phyloP scores from a whole-genome alignment of 169 alveolate species.

The Sarcocystis neurona region DNA sequence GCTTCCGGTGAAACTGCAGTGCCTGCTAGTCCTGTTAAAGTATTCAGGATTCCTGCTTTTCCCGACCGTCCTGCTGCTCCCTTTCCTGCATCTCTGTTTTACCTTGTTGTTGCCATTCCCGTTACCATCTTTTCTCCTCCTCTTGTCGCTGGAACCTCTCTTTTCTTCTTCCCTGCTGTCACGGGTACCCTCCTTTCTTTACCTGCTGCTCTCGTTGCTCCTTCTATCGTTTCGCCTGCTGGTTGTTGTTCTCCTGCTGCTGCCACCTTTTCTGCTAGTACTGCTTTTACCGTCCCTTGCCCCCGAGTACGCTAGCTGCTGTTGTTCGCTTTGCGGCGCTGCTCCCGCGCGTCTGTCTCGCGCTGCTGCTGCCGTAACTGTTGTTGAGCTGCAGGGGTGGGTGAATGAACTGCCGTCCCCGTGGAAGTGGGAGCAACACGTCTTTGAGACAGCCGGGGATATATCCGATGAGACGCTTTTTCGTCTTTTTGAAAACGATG shows the following conservation, averaged over 20 bases:
- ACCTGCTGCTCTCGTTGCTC: not conserved
- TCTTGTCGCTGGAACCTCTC: not conserved
- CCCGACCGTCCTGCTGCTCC: no score
- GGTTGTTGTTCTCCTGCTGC: not conserved
- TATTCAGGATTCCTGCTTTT: no score
- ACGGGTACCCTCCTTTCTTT: not conserved
- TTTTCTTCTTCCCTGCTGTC: not conserved
- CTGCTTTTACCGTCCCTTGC: not conserved
- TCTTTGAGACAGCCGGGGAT: constrained; percentile 46
- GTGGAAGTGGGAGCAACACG: constrained; percentile 60
- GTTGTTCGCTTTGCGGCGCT: not conserved
- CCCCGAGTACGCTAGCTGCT: not conserved
- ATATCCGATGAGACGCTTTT: constrained; percentile 40
- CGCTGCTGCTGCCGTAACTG: not conserved
- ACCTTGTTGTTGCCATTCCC: no score
- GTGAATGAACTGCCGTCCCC: constrained; percentile 60
- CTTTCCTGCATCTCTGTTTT: no score
- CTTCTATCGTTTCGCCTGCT: not conserved
- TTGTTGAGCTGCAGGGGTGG: constrained; percentile 55
- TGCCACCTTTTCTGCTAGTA: not conserved
- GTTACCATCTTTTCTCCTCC: not conserved
- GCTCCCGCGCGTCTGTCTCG: not conserved
- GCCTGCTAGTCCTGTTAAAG: no score
- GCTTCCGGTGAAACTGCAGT: no score
- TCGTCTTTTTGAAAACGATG: constrained; percentile 43